A percentile compares a stretch with the other conserved stretches of the same genome.
phyloP scores from a whole-genome alignment of 2,329 filamentous ascomycete genomes.

The Bipolaris zeicola region DNA sequence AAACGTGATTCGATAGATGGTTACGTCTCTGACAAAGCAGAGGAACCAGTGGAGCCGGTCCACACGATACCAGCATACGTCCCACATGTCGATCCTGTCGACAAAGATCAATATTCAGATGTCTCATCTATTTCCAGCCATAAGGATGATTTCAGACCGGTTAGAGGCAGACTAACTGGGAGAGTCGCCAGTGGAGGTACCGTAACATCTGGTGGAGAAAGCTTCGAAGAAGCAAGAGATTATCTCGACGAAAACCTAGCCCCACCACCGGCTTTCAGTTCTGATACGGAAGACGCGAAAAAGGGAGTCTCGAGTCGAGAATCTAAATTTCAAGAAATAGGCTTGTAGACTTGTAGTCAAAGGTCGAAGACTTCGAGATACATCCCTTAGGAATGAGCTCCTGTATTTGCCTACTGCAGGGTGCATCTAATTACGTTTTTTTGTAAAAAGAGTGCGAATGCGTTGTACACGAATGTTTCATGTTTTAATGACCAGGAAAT shows the following conservation, averaged over 20 bases:
- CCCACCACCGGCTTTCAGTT: slow-evolving; percentile 49
- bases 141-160: slow-evolving; percentile 9
- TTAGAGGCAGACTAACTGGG: slow-evolving; percentile 31
- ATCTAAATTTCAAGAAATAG: slow-evolving; percentile 44
- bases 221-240: slow-evolving; percentile 61
- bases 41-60: slow-evolving; percentile 19
- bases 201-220: slow-evolving; percentile 48
- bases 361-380: background rate
- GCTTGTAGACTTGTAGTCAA: slow-evolving; percentile 5
- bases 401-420: background rate
- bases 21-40: slow-evolving; percentile 5
- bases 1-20: slow-evolving; percentile 14
- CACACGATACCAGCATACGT: slow-evolving; percentile 22
- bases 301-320: slow-evolving; percentile 42
- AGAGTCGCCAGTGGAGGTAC: slow-evolving; percentile 38
- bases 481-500: background rate
- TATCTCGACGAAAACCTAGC: slow-evolving; percentile 54
- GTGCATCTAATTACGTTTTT: background rate
- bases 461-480: background rate
- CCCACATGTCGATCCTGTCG: slow-evolving; percentile 16
- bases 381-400: background rate
- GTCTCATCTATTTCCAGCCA: slow-evolving; percentile 45
- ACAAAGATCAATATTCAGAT: slow-evolving; percentile 32
- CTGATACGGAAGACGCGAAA: slow-evolving; percentile 28
- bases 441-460: background rate